Base-by-base conservation (phyloP, 2,329 filamentous ascomycete species). In the Thielaviopsis cerberus region DNA sequence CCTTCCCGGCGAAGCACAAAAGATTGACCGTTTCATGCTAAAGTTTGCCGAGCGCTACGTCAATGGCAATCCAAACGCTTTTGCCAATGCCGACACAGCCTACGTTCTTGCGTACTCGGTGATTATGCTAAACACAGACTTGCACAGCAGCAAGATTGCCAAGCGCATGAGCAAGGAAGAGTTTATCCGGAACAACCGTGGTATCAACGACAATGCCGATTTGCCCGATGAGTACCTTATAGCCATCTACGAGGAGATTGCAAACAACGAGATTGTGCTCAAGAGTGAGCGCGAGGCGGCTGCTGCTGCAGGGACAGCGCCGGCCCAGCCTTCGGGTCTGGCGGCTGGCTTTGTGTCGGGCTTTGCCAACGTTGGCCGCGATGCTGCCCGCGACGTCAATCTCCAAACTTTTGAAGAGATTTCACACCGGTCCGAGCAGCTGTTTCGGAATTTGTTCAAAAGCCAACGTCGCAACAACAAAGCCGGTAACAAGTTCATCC, bases 21-120 rank as follows among this genome's bases (percentile, higher is more conserved):
- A 98, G 74, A 98, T 98, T 64, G 92, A 98, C 80, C 87, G 92
- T 53, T 94, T 97, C 71, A 97, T 98, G 92, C 74, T 98, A 63
- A 98, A 98, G 69, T 98, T 97, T 71, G 92, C 92, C 10, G 91
- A 97, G 69, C 83, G 91, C 61, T 98, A 98, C 68, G 86, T 94
- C 55, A 85, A 84, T 61, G 90, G 90, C 27, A 98, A 98, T 64
- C 92, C 92, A 0, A 95, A 95, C 66, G 91, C 92, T 1, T 98
- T 95, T 69, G 92, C 92, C 37, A 98, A 97, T 66, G 94, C 92
- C 1, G 94, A 98, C 68, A 98, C 94, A 0, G 91, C 92, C 15
- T 98, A 98, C 64, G 88, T 98, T 8, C 75, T 98, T 41, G 85
- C 89, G 0, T 98, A 98, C 70, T 97, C 91, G 0, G 92, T 97